Base-by-base conservation (phyloP, 805 yeast genomes). In the Metschnikowia anglica region DNA sequence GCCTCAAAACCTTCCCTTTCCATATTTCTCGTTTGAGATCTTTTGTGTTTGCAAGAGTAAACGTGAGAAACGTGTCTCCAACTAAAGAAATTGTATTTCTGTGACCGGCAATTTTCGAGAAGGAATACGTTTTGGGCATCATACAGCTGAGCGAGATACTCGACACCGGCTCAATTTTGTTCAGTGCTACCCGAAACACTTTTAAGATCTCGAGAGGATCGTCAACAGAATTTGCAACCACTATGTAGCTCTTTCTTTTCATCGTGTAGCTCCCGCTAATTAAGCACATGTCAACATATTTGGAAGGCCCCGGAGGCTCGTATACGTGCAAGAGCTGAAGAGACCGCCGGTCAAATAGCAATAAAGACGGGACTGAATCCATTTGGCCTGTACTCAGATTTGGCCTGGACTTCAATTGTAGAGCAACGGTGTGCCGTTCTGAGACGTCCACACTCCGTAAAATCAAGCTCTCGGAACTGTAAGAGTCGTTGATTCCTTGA, bases 251-350 rank as follows among this genome's bases (percentile, higher is more conserved):
- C 9, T 31, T 25, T 7, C 18, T 28, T 5, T 15, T 13, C 6
- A 25, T 16, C 4, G 42, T 25, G 13, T 34, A 29, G n/a, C 32
- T 11, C 1, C 20, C 29, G 10, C 30, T 26, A 15, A 49, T 31
- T 5, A 21, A 2, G 26, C 47, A 47, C 19, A 49, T 32, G 21
- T 39, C 51, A 5, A 44, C 47, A 31, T 21, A 40, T 4, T 26
- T 30, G 4, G 24, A 21, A 3, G 26, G 10, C 4, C 15, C 40
- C 1, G 21, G 17, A 4, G 44, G 40, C 19, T 13, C n/a, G 29
- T 40, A 44, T 8, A 15, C 12, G 13, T 43, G 37, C 28, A 47
- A 31, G 13, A 33, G 18, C 13, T 29, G 24, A 10, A 49, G 34
- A 2, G 53, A 28, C 5, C 10, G 20, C 11, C 31, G 33, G 10